Evolutionary conservation across 2,329 filamentous ascomycete species (phyloP).

Genomic region (Aureobasidium sp.): DNA sequence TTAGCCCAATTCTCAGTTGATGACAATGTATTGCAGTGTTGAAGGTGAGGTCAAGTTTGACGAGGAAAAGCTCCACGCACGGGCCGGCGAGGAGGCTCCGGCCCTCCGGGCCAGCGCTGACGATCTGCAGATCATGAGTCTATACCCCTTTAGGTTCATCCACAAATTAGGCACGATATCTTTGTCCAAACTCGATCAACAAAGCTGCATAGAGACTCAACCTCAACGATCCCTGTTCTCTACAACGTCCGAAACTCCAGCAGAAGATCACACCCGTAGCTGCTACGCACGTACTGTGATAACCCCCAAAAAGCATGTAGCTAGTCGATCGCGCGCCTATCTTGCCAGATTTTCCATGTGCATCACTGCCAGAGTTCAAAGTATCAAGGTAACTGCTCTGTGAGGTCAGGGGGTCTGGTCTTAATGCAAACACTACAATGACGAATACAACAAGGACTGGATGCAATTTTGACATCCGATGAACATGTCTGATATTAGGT

Average conservation of each 20-base stretch:
- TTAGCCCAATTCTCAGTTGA: no score
- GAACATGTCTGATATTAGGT: no score
- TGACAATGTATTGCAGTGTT: no score
- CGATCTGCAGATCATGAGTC: neutral
- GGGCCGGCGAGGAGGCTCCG: neutral
- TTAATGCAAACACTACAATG: neutral
- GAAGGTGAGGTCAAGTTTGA: no score
- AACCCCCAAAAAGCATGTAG: neutral
- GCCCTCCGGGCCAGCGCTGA: neutral
- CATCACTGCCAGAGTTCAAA: no score
- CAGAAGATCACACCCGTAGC: neutral
- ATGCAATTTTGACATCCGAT: no score
- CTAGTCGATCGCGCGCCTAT: neutral
- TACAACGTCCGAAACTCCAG: neutral
- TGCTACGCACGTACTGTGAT: neutral
- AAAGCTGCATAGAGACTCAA: neutral
- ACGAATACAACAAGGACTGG: neutral
- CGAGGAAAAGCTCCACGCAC: neutral
- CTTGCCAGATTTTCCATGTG: neutral
- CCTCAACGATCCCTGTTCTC: neutral
- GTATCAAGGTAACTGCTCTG: no score
- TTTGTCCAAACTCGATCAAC: neutral
- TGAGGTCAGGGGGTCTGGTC: neutral
- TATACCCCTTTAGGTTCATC: neutral
- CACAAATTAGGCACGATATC: neutral